These are phyloP conservation scores for Globisporangium mamillatum DNA, from an alignment of 352 stramenopile genomes.

Conservation along the genomic window DNA sequence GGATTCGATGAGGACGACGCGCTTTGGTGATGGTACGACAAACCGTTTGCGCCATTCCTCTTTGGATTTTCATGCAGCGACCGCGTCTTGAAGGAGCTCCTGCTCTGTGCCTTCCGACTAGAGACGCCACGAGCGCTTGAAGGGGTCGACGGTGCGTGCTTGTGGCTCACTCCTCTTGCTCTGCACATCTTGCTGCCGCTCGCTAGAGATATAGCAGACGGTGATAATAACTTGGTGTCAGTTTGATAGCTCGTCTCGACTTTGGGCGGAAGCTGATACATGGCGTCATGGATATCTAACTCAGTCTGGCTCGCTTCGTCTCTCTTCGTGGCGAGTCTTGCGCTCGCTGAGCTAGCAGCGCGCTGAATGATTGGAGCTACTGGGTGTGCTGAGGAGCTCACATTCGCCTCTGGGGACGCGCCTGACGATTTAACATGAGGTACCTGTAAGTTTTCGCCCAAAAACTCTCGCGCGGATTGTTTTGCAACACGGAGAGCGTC, in stretches of 20 bases:
- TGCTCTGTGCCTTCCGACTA: background rate
- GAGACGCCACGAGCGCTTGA: background rate
- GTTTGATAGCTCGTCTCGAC: constrained; percentile 8
- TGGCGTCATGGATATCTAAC: background rate
- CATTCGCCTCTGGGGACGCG: background rate
- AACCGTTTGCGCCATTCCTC: constrained; percentile 5
- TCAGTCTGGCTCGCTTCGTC: constrained; percentile 17
- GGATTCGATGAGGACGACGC: constrained; percentile 27
- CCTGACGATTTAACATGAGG: background rate
- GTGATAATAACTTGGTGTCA: background rate
- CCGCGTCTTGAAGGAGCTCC: background rate
- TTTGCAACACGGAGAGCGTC: constrained; percentile 39
- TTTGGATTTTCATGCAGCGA: constrained; percentile 1
- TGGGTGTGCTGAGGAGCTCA: background rate
- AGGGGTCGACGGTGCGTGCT: background rate
- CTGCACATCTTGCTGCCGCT: background rate
- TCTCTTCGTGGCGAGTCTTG: background rate
- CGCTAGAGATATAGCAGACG: background rate
- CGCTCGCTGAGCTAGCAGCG: background rate
- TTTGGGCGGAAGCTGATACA: background rate
- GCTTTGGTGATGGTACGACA: constrained; percentile 10
- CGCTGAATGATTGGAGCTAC: background rate
- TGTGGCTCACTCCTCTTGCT: background rate
- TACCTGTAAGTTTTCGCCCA: constrained; percentile 15
- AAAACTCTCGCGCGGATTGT: constrained; percentile 31